Percentiles rank a stretch among this genome's conserved stretches.
Conservation (phyloP, 768 basidiomycete genomes). For the Macrocybe gigantea region DNA sequence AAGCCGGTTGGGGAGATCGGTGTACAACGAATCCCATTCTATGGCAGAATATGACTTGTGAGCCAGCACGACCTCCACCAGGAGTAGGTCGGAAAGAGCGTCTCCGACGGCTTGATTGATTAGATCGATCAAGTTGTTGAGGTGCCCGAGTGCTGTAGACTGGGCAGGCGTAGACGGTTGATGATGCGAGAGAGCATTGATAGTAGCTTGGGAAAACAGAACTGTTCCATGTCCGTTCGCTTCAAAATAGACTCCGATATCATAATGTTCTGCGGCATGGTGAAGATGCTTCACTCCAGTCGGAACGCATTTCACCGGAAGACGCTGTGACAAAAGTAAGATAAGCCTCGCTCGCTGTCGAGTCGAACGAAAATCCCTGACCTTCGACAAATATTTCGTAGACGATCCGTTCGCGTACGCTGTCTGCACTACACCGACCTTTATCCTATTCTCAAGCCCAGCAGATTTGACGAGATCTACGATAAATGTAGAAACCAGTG, state of each 20-base stretch:
- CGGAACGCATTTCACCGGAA: constrained; percentile 91
- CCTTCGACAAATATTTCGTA: constrained; percentile 84
- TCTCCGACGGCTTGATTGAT: constrained; percentile 99
- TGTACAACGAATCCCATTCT: constrained; percentile 92
- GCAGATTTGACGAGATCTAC: constrained; percentile 84
- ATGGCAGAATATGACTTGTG: constrained; percentile 79
- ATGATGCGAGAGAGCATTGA: constrained; percentile 51
- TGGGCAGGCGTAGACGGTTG: constrained; percentile 81
- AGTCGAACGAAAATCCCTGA: constrained; percentile 25
- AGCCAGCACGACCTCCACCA: constrained; percentile 88
- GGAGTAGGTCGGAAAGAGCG: constrained; percentile 91
- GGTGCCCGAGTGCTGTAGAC: constrained; percentile 68
- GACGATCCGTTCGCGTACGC: constrained; percentile 98
- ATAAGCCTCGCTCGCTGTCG: background rate
- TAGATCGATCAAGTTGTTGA: constrained; percentile 71
- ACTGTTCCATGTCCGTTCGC: constrained; percentile 99
- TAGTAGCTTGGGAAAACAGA: constrained; percentile 78
- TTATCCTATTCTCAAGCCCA: constrained; percentile 69
- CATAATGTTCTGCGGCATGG: constrained; percentile 90
- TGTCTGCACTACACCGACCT: constrained; percentile 95
- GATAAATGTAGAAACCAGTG: constrained; percentile 88
- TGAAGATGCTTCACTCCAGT: constrained; percentile 99
- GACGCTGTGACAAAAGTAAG: constrained; percentile 46
- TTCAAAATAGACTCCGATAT: constrained; percentile 98
- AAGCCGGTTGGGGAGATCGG: constrained; percentile 89